phyloP scores from a whole-genome alignment of 1,139 yeast genomes.

The Kurtzmaniella quercitrusa region DNA sequence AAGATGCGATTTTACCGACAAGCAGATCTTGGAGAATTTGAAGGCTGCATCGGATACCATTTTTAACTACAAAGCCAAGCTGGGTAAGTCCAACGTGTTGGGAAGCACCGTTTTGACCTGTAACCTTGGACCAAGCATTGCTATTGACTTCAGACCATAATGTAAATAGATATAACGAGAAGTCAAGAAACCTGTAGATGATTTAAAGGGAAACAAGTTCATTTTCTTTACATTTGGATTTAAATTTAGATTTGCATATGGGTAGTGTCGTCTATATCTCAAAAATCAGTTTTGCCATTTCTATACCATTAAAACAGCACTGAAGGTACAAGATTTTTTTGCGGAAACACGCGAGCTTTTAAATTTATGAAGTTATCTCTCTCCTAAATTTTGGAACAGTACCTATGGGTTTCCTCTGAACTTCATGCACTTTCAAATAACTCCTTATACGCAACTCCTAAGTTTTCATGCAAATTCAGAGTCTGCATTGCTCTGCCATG shows the following conservation, averaged over 20 bases:
- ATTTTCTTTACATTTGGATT: no score
- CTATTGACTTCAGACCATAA: conserved; percentile 47
- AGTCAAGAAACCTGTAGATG: neutral
- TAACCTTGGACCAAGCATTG: conserved; percentile 79
- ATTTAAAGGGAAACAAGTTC: no score
- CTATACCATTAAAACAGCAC: no score
- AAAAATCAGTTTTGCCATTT: no score
- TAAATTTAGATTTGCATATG: no score
- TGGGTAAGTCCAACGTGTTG: conserved; percentile 65
- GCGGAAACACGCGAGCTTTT: no score
- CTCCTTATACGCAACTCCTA: conserved; percentile 60
- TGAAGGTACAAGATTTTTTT: no score
- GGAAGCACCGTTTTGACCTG: conserved; percentile 70
- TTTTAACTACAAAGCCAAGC: conserved; percentile 51
- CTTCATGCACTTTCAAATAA: conserved; percentile 22
- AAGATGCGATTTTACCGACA: conserved; percentile 73
- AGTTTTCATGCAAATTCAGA: conserved; percentile 66
- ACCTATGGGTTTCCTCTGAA: neutral
- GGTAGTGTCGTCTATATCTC: no score
- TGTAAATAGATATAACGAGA: conserved; percentile 5
- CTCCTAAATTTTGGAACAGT: conserved; percentile 4
- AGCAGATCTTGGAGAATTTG: conserved; percentile 70
- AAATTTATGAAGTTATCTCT: no score
- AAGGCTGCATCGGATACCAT: conserved; percentile 66
- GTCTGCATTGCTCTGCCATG: conserved; percentile 84